phyloP scores from a whole-genome alignment of 441 rosid species.

The Pelargonium cotyledonis region DNA sequence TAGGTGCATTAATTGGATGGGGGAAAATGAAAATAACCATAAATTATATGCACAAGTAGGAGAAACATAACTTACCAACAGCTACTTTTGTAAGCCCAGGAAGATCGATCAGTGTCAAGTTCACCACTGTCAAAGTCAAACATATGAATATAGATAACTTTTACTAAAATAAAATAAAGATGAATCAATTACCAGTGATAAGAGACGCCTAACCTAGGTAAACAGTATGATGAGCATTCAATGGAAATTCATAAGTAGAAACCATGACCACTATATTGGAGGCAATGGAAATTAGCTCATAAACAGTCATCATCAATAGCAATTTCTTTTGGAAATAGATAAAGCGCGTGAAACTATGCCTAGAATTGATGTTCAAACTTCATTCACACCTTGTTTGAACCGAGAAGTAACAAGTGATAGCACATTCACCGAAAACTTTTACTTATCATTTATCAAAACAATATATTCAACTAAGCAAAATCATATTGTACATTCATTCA shows the following conservation, averaged over 20 bases:
- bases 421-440: background rate
- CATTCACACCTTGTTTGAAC: background rate
- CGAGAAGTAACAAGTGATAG: background rate
- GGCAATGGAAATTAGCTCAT: background rate
- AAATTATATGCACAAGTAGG: slow-evolving; percentile 1
- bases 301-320: background rate
- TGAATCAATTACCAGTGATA: slow-evolving; percentile 1
- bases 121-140: slow-evolving; percentile 56
- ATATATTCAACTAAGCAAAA: background rate
- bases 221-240: background rate
- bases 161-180: slow-evolving; percentile 11
- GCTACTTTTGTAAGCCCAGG: slow-evolving; percentile 98
- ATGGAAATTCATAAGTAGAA: background rate
- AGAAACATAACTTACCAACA: slow-evolving; percentile 56
- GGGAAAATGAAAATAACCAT: slow-evolving; percentile 12
- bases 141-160: background rate
- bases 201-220: background rate
- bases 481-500: background rate
- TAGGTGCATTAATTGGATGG: slow-evolving; percentile 8
- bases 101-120: slow-evolving; percentile 88
- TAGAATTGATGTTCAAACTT: background rate
- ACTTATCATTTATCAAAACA: background rate
- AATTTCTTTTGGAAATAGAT: background rate
- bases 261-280: background rate
- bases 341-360: background rate